Evolutionary conservation across 2,329 filamentous ascomycete genomes (phyloP), one percentile per base, ranked within the genome.

Genomic region (Aspergillus fijiensis): DNA sequence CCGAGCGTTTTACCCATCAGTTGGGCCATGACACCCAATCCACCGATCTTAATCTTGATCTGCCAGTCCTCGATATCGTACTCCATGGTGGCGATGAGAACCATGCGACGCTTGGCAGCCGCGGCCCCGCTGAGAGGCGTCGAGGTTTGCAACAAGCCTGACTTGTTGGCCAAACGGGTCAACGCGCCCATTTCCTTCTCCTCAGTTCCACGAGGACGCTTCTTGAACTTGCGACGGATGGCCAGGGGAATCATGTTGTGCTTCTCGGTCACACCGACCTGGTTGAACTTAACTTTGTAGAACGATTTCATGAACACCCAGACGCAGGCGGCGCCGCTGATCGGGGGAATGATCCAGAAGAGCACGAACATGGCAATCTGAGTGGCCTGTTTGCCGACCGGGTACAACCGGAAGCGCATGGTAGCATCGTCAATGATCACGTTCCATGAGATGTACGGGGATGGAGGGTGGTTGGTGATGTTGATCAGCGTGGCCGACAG

Each of bases 21-120:
- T 65, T 87, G 84, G 27, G 87, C 86, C 86, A 89, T 89, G 62
- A 88, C 86, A 71, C 87, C 87, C 3, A 89, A 78, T 61, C 87
- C 87, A 62, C 87, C 87, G 51, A 89, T 89, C 75, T 89, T 89
- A 75, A 89, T 86, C 73, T 87, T 89, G 74, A 89, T 86, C 7
- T 74, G 79, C 84, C 87, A 89, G 69, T 89, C 87, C 56, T 87
- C 84, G 61, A 89, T 88, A 62, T 89, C 85, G 73, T 89, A 89
- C 71, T 89, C 87, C 84, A 89, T 88, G 5, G 87, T 89, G 11
- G 85, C 87, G 54, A 89, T 87, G 23, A 89, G 79, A 2, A 88
- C 83, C 39, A 82, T 88, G 19, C 84, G 77, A 35, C 78, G 59
- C 48, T 55, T 55, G 45, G 64, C 69, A 33, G 76, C 70, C 10